phyloP scores from a whole-genome alignment of 2,329 filamentous ascomycete species.

The Penicillium sp. region DNA sequence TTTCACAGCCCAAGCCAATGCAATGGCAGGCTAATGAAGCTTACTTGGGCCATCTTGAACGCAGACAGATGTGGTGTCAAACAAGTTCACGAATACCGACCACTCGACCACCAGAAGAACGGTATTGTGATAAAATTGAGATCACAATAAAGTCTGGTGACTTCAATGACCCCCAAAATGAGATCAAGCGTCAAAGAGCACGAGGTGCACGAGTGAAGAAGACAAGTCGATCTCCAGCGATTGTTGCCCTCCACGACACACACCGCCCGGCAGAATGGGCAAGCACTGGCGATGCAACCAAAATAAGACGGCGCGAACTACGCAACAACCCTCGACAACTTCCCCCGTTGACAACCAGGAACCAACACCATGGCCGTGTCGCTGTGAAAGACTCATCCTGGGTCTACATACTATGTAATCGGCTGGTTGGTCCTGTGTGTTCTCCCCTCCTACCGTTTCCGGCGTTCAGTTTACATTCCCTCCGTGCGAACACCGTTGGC shows the following conservation, averaged over 20 bases:
- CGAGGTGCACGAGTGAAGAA: too few species aligned
- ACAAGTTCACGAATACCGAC: background rate
- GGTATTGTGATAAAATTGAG: too few species aligned
- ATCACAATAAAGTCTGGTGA: too few species aligned
- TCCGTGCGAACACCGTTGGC: constrained; percentile 9
- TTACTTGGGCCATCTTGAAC: constrained; percentile 29
- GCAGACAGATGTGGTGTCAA: background rate
- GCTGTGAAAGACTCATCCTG: constrained; percentile 8
- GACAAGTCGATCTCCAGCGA: constrained; percentile 1
- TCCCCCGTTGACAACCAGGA: background rate
- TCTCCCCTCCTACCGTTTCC: constrained; percentile 19
- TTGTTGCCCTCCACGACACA: constrained; percentile 26
- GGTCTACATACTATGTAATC: constrained; percentile 11
- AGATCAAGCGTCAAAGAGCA: too few species aligned
- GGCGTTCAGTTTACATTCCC: constrained; percentile 26
- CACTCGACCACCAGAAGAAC: too few species aligned
- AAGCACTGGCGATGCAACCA: constrained; percentile 17
- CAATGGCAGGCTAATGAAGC: constrained; percentile 19
- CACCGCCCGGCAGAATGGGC: constrained; percentile 26
- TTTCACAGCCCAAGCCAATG: background rate
- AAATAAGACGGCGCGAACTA: constrained; percentile 21
- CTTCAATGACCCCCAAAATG: too few species aligned
- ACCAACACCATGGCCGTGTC: constrained; percentile 7
- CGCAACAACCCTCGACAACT: background rate
- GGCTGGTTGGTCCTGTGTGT: background rate